phyloP scores from a whole-genome alignment of 169 alveolate species.

The Neospora caninum region DNA sequence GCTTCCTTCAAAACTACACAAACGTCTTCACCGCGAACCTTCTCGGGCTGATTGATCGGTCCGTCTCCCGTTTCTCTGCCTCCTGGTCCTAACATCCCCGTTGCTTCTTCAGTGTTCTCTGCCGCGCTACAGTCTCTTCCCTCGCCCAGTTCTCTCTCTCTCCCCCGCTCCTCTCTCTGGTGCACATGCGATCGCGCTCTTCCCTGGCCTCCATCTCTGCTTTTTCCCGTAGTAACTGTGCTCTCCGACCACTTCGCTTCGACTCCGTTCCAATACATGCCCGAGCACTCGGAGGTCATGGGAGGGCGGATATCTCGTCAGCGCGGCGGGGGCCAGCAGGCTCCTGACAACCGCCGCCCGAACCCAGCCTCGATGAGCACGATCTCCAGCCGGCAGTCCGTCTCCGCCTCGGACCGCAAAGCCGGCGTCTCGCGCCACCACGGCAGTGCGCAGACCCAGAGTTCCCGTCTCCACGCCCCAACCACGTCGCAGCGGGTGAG shows the following conservation, averaged over 20 bases:
- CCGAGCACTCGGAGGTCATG: background rate
- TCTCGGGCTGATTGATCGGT: no score
- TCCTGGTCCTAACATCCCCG: no score
- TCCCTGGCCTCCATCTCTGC: background rate
- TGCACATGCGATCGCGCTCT: background rate
- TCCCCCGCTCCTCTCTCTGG: background rate
- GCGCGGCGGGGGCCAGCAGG: constrained; percentile 27
- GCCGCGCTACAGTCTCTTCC: no score
- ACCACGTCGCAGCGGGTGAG: background rate
- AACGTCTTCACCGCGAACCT: no score
- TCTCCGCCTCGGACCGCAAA: background rate
- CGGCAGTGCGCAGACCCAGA: background rate
- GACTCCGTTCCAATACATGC: background rate
- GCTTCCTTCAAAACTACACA: no score
- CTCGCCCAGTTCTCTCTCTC: background rate
- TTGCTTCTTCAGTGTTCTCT: no score
- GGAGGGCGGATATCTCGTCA: constrained; percentile 22
- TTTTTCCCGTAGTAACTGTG: background rate
- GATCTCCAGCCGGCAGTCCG: background rate
- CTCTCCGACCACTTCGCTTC: background rate
- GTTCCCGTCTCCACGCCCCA: background rate
- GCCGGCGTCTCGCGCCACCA: background rate
- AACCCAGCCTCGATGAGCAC: background rate
- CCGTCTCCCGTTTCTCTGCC: no score
- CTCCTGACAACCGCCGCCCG: background rate